phyloP scores from a whole-genome alignment of 2,329 filamentous ascomycete species.

The Graphilbum fragrans region DNA sequence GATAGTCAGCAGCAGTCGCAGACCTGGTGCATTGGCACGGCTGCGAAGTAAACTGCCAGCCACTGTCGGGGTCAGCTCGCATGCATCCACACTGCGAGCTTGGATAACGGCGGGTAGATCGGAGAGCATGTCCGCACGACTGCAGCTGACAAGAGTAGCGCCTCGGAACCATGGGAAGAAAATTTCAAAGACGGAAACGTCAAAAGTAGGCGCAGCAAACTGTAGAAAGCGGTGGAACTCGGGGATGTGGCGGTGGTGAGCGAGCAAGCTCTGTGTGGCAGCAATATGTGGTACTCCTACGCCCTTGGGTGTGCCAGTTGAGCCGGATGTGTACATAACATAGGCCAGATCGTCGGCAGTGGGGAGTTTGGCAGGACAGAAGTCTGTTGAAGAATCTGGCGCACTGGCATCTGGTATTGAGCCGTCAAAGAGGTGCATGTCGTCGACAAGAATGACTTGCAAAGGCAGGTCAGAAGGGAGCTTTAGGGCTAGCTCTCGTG shows the following conservation, averaged over 20 bases:
- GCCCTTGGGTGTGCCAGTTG: conserved; percentile 80
- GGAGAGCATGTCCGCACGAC: conserved; percentile 57
- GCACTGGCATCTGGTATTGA: neutral
- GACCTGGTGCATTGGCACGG: conserved; percentile 51
- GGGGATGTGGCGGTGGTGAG: conserved; percentile 70
- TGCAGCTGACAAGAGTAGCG: conserved; percentile 59
- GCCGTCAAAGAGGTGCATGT: conserved; percentile 2
- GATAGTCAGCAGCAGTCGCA: conserved; percentile 71
- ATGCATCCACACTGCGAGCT: conserved; percentile 61
- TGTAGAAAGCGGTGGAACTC: conserved; percentile 70
- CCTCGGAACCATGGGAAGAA: conserved; percentile 76
- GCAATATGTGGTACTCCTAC: conserved; percentile 72
- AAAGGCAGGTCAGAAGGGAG: conserved; percentile 22
- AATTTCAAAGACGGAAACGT: conserved; percentile 90
- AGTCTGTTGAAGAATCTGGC: neutral
- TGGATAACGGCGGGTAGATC: conserved; percentile 60
- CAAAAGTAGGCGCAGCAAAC: conserved; percentile 85
- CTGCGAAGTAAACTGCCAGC: conserved; percentile 62
- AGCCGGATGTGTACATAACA: conserved; percentile 88
- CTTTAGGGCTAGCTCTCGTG: conserved; percentile 28
- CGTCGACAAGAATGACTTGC: conserved; percentile 24
- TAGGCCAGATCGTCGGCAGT: conserved; percentile 52
- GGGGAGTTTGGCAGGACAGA: neutral
- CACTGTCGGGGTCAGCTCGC: conserved; percentile 82
- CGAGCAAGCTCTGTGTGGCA: conserved; percentile 69